Conservation (phyloP, 2,329 filamentous ascomycete species). For the Didymella pinodella region DNA sequence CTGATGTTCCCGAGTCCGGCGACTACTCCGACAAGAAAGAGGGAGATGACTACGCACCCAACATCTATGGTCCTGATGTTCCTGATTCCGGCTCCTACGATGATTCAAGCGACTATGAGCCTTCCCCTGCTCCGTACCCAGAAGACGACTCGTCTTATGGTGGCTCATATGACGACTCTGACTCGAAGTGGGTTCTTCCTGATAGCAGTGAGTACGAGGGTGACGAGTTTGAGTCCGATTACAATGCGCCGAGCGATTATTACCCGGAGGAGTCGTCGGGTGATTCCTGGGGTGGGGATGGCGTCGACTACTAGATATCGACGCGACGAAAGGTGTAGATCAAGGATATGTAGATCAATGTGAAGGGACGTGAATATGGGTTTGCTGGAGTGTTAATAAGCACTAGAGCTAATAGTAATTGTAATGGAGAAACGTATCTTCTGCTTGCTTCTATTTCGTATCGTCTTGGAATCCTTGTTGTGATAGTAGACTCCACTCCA, state of each 20-base stretch:
- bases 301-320: conserved; percentile 6
- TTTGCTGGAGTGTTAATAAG: background rate
- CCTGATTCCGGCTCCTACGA: background rate
- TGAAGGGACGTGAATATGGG: background rate
- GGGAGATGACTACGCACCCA: background rate
- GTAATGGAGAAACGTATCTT: background rate
- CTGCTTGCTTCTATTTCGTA: too few species aligned
- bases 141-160: background rate
- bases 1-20: background rate
- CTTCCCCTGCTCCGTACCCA: background rate
- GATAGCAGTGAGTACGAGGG: conserved; percentile 10
- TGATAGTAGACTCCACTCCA: too few species aligned
- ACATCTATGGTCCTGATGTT: background rate
- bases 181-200: conserved; percentile 1
- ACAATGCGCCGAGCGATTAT: background rate
- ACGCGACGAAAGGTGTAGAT: background rate
- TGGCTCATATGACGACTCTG: background rate
- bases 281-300: conserved; percentile 1
- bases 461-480: too few species aligned
- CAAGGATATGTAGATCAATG: background rate
- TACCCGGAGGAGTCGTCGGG: background rate
- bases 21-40: background rate
- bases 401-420: background rate
- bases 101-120: background rate
- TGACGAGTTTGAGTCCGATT: conserved; percentile 9